Conservation (phyloP, 2,329 filamentous ascomycete species). For the Ceratocystis cacaofunesta region DNA sequence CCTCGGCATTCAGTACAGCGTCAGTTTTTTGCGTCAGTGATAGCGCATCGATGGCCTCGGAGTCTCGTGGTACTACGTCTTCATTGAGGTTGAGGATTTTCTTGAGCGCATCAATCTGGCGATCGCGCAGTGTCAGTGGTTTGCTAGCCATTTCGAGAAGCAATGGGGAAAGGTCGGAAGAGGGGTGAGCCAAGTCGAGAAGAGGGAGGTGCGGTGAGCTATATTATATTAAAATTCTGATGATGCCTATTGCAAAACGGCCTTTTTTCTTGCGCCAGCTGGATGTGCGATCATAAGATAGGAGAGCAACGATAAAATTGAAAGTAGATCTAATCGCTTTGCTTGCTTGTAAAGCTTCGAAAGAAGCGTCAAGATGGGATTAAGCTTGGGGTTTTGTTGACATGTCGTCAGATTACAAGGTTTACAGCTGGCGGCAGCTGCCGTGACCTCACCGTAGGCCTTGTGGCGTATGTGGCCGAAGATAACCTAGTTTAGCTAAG, state of each 20-base stretch:
- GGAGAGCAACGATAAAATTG: background rate
- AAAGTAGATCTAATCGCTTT: background rate
- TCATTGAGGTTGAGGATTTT: slow-evolving; percentile 93
- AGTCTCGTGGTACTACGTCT: slow-evolving; percentile 41
- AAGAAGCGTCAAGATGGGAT: background rate
- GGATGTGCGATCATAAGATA: too few species aligned
- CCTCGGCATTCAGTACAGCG: slow-evolving; percentile 72
- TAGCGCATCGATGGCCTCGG: slow-evolving; percentile 47
- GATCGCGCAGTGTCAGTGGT: slow-evolving; percentile 13
- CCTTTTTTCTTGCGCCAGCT: too few species aligned
- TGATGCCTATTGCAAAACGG: too few species aligned
- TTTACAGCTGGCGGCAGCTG: background rate
- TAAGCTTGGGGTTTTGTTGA: background rate
- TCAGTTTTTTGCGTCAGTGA: slow-evolving; percentile 40
- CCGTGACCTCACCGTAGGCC: background rate
- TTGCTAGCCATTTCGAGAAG: slow-evolving; percentile 3
- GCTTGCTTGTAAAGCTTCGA: background rate
- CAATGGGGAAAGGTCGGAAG: background rate
- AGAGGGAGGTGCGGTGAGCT: background rate
- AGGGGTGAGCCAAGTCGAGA: background rate
- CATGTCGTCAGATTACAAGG: background rate
- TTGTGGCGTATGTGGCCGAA: background rate
- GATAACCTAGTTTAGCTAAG: background rate
- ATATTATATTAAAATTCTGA: too few species aligned
- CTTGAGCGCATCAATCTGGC: slow-evolving; percentile 50